Conservation (phyloP, 768 basidiomycete genomes). For the Macrocybe gigantea region DNA sequence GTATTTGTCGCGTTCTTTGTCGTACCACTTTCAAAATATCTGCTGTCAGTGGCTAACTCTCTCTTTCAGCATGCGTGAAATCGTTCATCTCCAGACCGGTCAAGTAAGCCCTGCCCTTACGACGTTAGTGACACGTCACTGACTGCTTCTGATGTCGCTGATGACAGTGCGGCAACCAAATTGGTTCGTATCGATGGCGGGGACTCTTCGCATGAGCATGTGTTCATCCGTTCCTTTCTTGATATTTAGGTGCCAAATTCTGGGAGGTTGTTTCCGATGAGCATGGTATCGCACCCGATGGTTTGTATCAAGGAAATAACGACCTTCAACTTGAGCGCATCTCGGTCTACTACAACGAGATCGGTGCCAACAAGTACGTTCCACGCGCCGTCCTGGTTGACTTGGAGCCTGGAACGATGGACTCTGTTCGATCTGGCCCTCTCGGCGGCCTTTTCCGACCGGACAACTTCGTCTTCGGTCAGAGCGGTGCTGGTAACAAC, state of each 20-base stretch:
- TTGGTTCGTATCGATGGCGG: slow-evolving; percentile 55
- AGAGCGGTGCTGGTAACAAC: slow-evolving; percentile 98
- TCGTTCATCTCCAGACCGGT: slow-evolving; percentile 99
- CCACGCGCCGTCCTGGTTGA: slow-evolving; percentile 97
- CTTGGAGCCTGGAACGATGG: slow-evolving; percentile 97
- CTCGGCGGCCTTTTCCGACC: slow-evolving; percentile 92
- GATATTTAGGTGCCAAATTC: slow-evolving; percentile 75
- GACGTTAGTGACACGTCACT: slow-evolving; percentile 17
- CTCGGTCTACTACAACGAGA: slow-evolving; percentile 98
- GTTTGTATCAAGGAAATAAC: slow-evolving; percentile 88
- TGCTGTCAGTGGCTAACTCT: slow-evolving; percentile 20
- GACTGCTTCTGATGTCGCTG: slow-evolving; percentile 22
- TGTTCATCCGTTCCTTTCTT: slow-evolving; percentile 14
- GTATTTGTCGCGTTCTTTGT: slow-evolving; percentile 32
- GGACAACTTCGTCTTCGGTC: slow-evolving; percentile 98
- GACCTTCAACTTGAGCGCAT: slow-evolving; percentile 97
- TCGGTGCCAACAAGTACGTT: slow-evolving; percentile 93
- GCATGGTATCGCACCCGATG: slow-evolving; percentile 93
- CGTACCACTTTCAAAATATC: slow-evolving; percentile 37
- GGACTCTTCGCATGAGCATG: slow-evolving; percentile 6
- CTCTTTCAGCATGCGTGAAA: slow-evolving; percentile 88
- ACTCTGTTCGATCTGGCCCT: slow-evolving; percentile 85
- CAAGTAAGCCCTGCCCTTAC: slow-evolving; percentile 52
- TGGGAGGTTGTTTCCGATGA: slow-evolving; percentile 99
- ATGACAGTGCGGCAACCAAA: slow-evolving; percentile 95